phyloP scores from a whole-genome alignment of 768 basidiomycete genomes.

The Mycena haematopus region DNA sequence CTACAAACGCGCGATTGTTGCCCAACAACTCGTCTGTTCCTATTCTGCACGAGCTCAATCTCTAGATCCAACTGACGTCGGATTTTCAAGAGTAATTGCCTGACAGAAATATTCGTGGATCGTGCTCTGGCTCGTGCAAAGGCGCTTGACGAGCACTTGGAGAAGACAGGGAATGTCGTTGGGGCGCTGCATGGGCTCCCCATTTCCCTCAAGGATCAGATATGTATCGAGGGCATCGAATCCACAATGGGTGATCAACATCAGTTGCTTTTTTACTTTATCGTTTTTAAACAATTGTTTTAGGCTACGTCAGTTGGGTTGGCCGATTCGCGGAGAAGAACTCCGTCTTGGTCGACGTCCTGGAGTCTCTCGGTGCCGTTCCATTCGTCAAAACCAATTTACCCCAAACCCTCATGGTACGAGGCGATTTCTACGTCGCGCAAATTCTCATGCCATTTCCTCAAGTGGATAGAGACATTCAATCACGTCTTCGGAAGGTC shows the following conservation, averaged over 20 bases:
- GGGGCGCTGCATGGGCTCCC: conserved; percentile 82
- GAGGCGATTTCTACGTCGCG: neutral
- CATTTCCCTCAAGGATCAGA: conserved; percentile 77
- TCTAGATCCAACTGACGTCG: neutral
- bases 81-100: conserved; percentile 69
- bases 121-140: conserved; percentile 67
- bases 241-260: conserved; percentile 61
- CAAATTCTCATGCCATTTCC: conserved; percentile 37
- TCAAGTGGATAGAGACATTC: conserved; percentile 77
- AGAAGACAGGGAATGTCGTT: conserved; percentile 64
- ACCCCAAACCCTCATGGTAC: conserved; percentile 80
- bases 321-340: conserved; percentile 64
- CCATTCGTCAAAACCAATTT: conserved; percentile 76
- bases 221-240: conserved; percentile 71
- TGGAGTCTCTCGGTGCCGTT: conserved; percentile 73
- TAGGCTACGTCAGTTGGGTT: conserved; percentile 79
- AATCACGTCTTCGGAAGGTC: conserved; percentile 78
- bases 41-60: neutral
- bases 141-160: conserved; percentile 68
- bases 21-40: conserved; percentile 74
- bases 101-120: conserved; percentile 86
- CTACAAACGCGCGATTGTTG: conserved; percentile 78
- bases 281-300: neutral
- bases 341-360: conserved; percentile 61
- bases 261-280: neutral